Evolutionary conservation across 2,329 filamentous ascomycete species (phyloP).

Genomic region (Xylaria sp.): DNA sequence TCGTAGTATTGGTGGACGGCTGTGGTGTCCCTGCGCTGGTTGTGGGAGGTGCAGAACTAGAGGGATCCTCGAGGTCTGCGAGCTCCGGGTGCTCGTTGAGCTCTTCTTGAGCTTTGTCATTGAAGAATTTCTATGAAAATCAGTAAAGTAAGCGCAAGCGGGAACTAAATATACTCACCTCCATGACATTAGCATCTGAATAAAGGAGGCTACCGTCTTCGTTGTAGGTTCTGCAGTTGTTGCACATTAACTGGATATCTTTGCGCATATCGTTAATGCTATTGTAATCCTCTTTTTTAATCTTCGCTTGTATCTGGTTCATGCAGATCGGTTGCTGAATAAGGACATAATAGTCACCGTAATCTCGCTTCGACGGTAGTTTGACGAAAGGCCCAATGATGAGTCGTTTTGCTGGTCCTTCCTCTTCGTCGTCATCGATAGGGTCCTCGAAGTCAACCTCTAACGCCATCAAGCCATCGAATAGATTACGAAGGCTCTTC

Average conservation of each 20-base stretch:
- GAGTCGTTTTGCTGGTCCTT: slow-evolving; percentile 73
- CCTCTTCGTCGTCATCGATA: slow-evolving; percentile 65
- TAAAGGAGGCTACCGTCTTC: slow-evolving; percentile 94
- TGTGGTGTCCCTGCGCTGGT: slow-evolving; percentile 73
- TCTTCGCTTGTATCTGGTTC: slow-evolving; percentile 93
- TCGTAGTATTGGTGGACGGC: slow-evolving; percentile 64
- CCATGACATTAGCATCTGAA: slow-evolving; percentile 90
- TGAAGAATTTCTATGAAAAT: slow-evolving; percentile 65
- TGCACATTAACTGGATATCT: slow-evolving; percentile 86
- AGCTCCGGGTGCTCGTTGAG: slow-evolving; percentile 66
- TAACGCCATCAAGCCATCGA: slow-evolving; percentile 83
- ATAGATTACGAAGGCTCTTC: slow-evolving; percentile 79
- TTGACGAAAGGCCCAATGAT: slow-evolving; percentile 96
- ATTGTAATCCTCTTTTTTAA: slow-evolving; percentile 95
- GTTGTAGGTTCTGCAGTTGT: slow-evolving; percentile 95
- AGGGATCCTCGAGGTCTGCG: slow-evolving; percentile 64
- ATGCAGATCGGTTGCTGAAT: slow-evolving; percentile 95
- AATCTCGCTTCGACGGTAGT: slow-evolving; percentile 87
- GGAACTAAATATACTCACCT: slow-evolving; percentile 68
- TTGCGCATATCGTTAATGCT: slow-evolving; percentile 81
- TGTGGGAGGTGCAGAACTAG: slow-evolving; percentile 61
- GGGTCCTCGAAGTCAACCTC: slow-evolving; percentile 77
- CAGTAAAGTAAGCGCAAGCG: slow-evolving; percentile 50
- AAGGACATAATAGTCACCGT: slow-evolving; percentile 94
- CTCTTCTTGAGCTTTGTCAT: slow-evolving; percentile 64